These are phyloP conservation scores for Schwanniomyces occidentalis DNA, from an alignment of 805 yeast genomes.

Conservation along the genomic window DNA sequence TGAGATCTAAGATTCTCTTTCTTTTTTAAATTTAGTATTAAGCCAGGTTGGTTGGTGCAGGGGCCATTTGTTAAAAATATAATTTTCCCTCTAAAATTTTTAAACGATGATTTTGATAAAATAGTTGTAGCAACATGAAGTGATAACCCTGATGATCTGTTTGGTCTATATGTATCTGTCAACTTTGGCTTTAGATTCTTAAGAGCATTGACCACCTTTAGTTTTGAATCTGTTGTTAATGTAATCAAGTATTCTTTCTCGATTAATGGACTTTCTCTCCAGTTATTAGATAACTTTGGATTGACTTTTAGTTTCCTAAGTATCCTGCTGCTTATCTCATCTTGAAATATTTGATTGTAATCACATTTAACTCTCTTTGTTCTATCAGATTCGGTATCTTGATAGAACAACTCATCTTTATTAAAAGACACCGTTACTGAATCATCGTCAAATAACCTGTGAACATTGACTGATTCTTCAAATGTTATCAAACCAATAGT, in stretches of 20 bases:
- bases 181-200: conserved; percentile 20
- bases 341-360: conserved; percentile 7
- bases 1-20: conserved; percentile 33
- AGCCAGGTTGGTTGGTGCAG: conserved; percentile 38
- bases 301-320: conserved; percentile 6
- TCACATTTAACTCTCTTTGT: not conserved
- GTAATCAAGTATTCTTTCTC: conserved; percentile 9
- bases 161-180: conserved; percentile 29
- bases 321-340: conserved; percentile 1
- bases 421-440: conserved; percentile 5
- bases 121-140: conserved; percentile 22
- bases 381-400: conserved; percentile 3
- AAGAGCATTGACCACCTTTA: conserved; percentile 11
- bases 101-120: conserved; percentile 18
- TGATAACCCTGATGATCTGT: conserved; percentile 38
- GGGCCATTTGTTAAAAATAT: conserved; percentile 39
- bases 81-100: conserved; percentile 26
- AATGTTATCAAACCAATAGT: conserved; percentile 28
- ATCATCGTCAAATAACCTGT: conserved; percentile 9
- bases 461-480: conserved; percentile 27
- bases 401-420: conserved; percentile 6
- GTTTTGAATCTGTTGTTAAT: conserved; percentile 7
- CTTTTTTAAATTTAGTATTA: conserved; percentile 18
- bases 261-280: conserved; percentile 12
- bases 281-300: conserved; percentile 4